Evolutionary conservation across 1,139 yeast species (phyloP).

Genomic region (Groenewaldozyma auringiensis): DNA sequence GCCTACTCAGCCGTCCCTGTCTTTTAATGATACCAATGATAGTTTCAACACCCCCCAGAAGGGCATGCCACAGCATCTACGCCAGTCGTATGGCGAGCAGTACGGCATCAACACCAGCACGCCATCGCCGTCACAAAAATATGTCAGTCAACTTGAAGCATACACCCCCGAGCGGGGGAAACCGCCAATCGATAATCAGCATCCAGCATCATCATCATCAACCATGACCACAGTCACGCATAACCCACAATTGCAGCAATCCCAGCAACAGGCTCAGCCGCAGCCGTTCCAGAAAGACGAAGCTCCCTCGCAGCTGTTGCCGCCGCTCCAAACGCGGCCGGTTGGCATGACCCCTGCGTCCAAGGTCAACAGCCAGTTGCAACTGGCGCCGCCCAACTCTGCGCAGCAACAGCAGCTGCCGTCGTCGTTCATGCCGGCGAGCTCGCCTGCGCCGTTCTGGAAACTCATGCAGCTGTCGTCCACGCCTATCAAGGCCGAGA

Average conservation of each 20-base stretch:
- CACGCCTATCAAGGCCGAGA: slow-evolving; percentile 28
- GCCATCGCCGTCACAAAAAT: slow-evolving; percentile 40
- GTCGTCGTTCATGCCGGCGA: slow-evolving; percentile 35
- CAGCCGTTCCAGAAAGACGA: slow-evolving; percentile 4
- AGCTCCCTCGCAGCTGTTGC: slow-evolving; percentile 7
- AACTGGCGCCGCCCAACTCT: slow-evolving; percentile 35
- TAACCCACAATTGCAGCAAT: not conserved
- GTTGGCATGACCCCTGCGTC: slow-evolving; percentile 23
- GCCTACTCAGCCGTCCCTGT: slow-evolving; percentile 4
- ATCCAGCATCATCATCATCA: not conserved
- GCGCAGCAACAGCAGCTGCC: slow-evolving; percentile 35
- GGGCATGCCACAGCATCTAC: slow-evolving; percentile 10
- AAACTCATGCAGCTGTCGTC: slow-evolving; percentile 34
- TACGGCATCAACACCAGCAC: slow-evolving; percentile 15
- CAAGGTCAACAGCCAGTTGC: slow-evolving; percentile 20
- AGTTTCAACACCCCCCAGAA: slow-evolving; percentile 8
- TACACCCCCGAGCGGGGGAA: slow-evolving; percentile 73
- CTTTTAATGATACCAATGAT: not conserved
- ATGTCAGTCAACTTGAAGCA: slow-evolving; percentile 53
- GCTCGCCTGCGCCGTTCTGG: slow-evolving; percentile 39
- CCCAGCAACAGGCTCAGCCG: slow-evolving; percentile 5
- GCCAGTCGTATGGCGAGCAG: slow-evolving; percentile 14
- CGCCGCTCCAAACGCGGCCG: slow-evolving; percentile 5
- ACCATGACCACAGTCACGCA: too few relatives aligned
- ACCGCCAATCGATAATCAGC: slow-evolving; percentile 2